A percentile compares a stretch with the other conserved stretches of the same genome.
These are phyloP conservation scores for Eucalyptus shirleyi DNA, from an alignment of 345 rosid species.

Conservation along the genomic window DNA sequence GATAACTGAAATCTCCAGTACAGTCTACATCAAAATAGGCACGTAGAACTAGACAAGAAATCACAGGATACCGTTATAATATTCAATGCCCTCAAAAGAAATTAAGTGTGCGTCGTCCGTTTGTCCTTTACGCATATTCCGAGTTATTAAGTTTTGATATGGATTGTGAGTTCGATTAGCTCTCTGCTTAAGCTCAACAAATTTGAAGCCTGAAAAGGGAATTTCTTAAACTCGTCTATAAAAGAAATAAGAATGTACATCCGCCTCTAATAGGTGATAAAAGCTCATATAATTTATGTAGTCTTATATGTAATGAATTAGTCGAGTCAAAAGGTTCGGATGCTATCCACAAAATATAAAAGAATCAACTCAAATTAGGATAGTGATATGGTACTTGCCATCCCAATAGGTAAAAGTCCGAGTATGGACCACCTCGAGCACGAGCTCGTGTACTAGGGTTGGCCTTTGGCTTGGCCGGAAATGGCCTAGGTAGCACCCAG, in stretches of 20 bases:
- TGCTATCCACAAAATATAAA: neutral
- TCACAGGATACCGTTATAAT: neutral
- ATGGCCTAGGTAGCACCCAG: neutral
- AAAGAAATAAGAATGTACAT: neutral
- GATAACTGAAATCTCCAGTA: neutral
- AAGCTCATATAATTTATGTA: neutral
- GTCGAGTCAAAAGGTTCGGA: too few species aligned
- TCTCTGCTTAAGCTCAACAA: neutral
- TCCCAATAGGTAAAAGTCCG: neutral
- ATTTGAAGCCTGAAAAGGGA: neutral
- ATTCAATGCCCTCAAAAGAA: neutral
- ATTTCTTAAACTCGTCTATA: neutral
- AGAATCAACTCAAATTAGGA: neutral
- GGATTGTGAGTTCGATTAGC: neutral
- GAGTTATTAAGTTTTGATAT: neutral
- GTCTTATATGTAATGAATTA: neutral
- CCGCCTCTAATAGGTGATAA: rapidly evolving
- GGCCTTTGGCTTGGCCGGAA: neutral
- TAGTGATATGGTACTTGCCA: neutral
- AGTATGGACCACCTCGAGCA: neutral
- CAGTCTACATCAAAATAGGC: neutral
- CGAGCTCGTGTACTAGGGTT: neutral
- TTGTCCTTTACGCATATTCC: neutral
- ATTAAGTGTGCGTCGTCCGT: neutral
- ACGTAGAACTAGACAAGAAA: neutral